Conservation (phyloP, 805 yeast species). For the Myxozyma geophila region DNA sequence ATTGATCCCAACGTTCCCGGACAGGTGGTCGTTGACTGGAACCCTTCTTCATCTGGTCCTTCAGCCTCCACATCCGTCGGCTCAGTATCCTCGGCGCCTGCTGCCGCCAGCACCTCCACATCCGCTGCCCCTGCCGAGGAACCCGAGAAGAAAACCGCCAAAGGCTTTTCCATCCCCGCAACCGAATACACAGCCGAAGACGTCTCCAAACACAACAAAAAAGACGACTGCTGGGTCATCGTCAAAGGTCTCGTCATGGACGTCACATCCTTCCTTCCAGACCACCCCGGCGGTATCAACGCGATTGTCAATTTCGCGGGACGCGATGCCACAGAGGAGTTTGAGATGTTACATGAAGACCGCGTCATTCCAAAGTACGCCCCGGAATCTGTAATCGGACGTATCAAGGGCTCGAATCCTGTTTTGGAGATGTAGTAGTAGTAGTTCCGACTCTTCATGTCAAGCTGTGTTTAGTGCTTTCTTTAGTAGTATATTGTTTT, state of each 20-base stretch:
- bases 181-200: constrained; percentile 53
- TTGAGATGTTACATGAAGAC: constrained; percentile 68
- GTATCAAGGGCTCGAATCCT: constrained; percentile 54
- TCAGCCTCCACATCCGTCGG: constrained; percentile 17
- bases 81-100: constrained; percentile 20
- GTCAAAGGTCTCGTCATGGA: constrained; percentile 71
- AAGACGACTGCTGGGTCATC: constrained; percentile 75
- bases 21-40: constrained; percentile 38
- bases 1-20: constrained; percentile 39
- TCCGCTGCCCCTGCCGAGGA: constrained; percentile 18
- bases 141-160: constrained; percentile 22
- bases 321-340: constrained; percentile 70
- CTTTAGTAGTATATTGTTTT: no score
- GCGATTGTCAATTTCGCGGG: constrained; percentile 78
- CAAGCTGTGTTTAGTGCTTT: neutral
- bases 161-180: constrained; percentile 51
- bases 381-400: constrained; percentile 54
- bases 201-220: constrained; percentile 52
- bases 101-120: constrained; percentile 10
- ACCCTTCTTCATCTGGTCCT: constrained; percentile 15
- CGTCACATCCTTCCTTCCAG: constrained; percentile 57
- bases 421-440: constrained; percentile 47
- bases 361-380: constrained; percentile 58
- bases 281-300: constrained; percentile 71
- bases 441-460: neutral